Evolutionary conservation across 2,329 filamentous ascomycete species (phyloP), one percentile per base, ranked within the genome.

Genomic region (Pestalotiopsis sp.): DNA sequence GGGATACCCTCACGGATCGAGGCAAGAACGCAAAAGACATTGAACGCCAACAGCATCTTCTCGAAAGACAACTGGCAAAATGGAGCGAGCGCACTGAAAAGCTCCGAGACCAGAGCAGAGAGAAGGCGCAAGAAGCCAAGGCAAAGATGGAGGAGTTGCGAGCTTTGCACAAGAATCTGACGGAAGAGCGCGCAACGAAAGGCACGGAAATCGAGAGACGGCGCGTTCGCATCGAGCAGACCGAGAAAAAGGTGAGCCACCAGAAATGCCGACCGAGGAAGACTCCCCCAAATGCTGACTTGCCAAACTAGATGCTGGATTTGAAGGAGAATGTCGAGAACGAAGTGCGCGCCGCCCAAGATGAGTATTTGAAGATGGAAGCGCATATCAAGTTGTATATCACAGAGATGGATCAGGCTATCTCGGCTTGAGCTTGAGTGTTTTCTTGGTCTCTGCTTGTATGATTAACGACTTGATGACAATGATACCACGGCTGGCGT

Each of bases 291-390:
- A 36, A 36, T 36, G 31, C 25, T 36, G 75, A 72, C 78, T 76
- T 70, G 77, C 69, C 60, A 68, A 0, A 56, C n/a, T 71, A 98
- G 95, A 99, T 98, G 95, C 90, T 92, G 62, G 96, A 99, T 80
- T 87, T 99, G 74, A 98, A 98, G 78, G 96, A 98, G 79, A 97
- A 96, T 75, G 97, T 99, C 71, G 95, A 98, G 78, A 95, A 92
- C 70, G 96, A 99, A 81, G 92, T 98, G 9, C 93, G 96, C 78
- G 90, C 89, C 68, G 94, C 96, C 1, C 90, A 97, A 75, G 95
- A 97, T 73, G 94, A 98, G 83, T 99, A 97, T 81, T 87, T 97
- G 78, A 98, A 98, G 89, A 92, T 99, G 90, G 95, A 98, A 80
- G 92, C 94, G 49, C 96, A 99, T 78, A 97, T 99, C 80, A 95